Conservation (phyloP, 2,329 filamentous ascomycete genomes). For the Pestalotiopsis sp. region DNA sequence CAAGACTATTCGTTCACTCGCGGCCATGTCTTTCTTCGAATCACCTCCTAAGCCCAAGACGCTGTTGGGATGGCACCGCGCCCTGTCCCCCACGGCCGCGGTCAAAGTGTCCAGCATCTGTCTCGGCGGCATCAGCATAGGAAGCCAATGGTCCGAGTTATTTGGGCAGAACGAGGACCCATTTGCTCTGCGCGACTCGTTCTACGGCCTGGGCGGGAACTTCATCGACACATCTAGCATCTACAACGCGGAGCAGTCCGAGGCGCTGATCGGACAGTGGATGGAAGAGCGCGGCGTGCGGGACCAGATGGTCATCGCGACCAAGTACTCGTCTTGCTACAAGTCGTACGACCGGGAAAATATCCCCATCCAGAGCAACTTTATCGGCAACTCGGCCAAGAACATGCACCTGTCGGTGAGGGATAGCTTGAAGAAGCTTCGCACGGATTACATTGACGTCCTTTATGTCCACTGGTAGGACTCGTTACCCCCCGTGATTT, state of each 20-base stretch:
- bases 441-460: conserved; percentile 57
- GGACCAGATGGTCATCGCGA: conserved; percentile 53
- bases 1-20: too few relatives aligned
- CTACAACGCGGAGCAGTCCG: conserved; percentile 59
- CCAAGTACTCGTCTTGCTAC: conserved; percentile 53
- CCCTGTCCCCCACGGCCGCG: not conserved
- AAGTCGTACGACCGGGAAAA: conserved; percentile 34
- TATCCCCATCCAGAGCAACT: conserved; percentile 36
- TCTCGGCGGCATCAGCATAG: not conserved
- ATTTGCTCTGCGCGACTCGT: conserved; percentile 60
- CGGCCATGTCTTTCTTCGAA: too few relatives aligned
- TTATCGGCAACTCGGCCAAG: conserved; percentile 60
- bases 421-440: conserved; percentile 57
- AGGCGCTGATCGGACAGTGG: conserved; percentile 49
- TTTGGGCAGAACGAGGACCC: too few relatives aligned
- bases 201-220: conserved; percentile 60
- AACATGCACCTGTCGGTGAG: conserved; percentile 55
- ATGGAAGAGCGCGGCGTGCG: not conserved
- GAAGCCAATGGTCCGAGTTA: conserved; percentile 31
- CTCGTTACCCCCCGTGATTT: too few relatives aligned
- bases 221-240: conserved; percentile 66
- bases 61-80: not conserved
- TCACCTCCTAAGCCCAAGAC: not conserved
- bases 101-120: not conserved
- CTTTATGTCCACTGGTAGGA: not conserved